Conservation (phyloP, 371 early-diverging fungal genomes). For the Neoconidiobolus thromboides region DNA sequence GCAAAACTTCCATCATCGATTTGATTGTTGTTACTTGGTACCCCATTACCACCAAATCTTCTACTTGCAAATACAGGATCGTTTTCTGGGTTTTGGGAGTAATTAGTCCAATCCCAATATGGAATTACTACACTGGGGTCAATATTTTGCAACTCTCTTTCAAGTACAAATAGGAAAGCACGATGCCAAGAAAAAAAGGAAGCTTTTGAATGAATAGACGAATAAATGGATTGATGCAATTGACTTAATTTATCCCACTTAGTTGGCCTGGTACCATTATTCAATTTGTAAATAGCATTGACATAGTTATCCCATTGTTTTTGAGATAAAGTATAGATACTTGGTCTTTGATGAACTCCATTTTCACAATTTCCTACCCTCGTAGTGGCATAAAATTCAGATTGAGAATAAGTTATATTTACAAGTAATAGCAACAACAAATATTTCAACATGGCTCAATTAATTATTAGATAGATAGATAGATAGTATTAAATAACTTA, state of each 20-base stretch:
- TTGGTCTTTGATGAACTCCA: not conserved
- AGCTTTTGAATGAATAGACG: conserved; percentile 1
- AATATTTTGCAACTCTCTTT: not conserved
- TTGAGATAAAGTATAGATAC: not conserved
- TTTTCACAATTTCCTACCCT: not conserved
- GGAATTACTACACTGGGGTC: conserved; percentile 2
- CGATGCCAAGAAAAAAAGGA: conserved; percentile 9
- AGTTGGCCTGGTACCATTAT: not conserved
- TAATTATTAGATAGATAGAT: no score
- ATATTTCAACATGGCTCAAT: no score
- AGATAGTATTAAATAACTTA: no score
- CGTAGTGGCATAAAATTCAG: no score
- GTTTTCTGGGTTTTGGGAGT: not conserved
- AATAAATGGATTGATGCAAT: not conserved
- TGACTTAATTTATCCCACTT: not conserved
- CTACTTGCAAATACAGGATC: not conserved
- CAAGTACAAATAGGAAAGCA: conserved; percentile 1
- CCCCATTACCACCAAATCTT: conserved; percentile 1
- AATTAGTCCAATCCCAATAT: conserved; percentile 7
- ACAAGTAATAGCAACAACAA: no score
- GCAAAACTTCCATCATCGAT: conserved; percentile 1
- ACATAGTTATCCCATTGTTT: not conserved
- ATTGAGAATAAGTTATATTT: no score
- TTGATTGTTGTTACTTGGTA: no score
- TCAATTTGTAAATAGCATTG: not conserved